Conservation (phyloP, 73 alveolate genomes). For the Uronychia setigera region DNA sequence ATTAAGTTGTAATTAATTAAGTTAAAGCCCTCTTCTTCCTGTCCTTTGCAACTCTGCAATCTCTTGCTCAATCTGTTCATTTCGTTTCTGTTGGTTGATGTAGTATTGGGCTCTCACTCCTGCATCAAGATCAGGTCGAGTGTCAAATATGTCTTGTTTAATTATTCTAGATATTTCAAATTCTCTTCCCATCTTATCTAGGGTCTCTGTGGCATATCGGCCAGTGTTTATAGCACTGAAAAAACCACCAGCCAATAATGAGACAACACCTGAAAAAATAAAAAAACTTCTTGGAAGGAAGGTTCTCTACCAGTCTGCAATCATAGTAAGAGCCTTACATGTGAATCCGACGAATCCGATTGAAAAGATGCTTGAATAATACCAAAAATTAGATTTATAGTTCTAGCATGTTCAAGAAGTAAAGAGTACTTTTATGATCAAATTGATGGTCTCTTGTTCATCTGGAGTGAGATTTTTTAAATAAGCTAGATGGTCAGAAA, state of each 20-base stretch:
- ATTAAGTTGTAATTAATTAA: no score
- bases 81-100: constrained; percentile 27
- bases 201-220: constrained; percentile 30
- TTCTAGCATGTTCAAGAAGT: background rate
- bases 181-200: constrained; percentile 49
- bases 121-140: constrained; percentile 56
- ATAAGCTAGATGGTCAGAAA: constrained; percentile 10
- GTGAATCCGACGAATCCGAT: constrained; percentile 21
- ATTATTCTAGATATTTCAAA: constrained; percentile 47
- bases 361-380: background rate
- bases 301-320: constrained; percentile 37
- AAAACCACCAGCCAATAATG: constrained; percentile 37
- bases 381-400: background rate
- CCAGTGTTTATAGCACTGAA: constrained; percentile 44
- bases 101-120: constrained; percentile 60
- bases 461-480: constrained; percentile 51
- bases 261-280: constrained; percentile 16
- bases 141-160: constrained; percentile 58
- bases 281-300: constrained; percentile 46
- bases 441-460: constrained; percentile 34
- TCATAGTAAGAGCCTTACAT: background rate
- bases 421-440: background rate
- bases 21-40: background rate
- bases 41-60: background rate
- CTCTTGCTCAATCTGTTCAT: constrained; percentile 8